Evolutionary conservation across 441 rosid species (phyloP).

Genomic region (Erodium texanum): DNA sequence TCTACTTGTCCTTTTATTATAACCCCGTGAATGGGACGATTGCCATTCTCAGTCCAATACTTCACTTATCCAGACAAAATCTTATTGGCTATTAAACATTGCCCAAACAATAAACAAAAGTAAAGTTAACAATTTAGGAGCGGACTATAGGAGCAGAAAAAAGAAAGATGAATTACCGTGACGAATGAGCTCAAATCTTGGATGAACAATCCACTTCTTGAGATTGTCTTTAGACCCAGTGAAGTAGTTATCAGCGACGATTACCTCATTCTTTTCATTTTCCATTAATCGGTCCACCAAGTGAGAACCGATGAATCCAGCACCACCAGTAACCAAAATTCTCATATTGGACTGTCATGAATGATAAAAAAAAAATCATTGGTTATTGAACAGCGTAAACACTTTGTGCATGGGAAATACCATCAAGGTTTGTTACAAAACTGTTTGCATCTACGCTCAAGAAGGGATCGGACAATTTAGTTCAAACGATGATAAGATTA

Average conservation of each 20-base stretch:
- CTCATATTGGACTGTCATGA: constrained; percentile 76
- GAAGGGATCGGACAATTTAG: too few species aligned
- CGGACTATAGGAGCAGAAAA: background rate
- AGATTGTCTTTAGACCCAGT: constrained; percentile 92
- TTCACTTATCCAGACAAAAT: background rate
- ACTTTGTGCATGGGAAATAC: too few species aligned
- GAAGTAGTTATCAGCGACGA: constrained; percentile 85
- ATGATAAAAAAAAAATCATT: background rate
- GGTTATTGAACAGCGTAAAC: background rate
- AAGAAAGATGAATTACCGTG: constrained; percentile 47
- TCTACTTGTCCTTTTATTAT: background rate
- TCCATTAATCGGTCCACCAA: constrained; percentile 89
- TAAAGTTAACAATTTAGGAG: background rate
- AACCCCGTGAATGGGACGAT: background rate
- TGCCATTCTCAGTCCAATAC: background rate
- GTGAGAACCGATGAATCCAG: constrained; percentile 96
- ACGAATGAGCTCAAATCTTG: constrained; percentile 93
- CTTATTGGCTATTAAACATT: background rate
- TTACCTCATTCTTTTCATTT: constrained; percentile 93
- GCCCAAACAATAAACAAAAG: background rate
- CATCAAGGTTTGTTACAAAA: too few species aligned
- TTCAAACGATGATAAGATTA: too few species aligned
- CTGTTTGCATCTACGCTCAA: too few species aligned
- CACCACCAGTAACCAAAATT: constrained; percentile 93
- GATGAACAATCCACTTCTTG: constrained; percentile 94